phyloP scores from a whole-genome alignment of 768 basidiomycete genomes.

The Phanerodontia chrysosporium region DNA sequence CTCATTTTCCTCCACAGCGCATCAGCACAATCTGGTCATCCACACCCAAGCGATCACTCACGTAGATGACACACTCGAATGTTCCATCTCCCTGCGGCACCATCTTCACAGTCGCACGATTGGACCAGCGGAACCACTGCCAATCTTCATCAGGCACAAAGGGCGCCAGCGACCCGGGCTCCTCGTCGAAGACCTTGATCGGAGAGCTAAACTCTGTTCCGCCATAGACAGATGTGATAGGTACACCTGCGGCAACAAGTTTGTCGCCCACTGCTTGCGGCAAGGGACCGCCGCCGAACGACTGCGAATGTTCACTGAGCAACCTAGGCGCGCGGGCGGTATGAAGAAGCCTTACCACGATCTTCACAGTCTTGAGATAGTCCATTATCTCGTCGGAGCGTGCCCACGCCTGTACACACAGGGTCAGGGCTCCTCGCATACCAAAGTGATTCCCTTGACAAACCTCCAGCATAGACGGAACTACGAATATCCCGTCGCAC shows the following conservation, averaged over 20 bases:
- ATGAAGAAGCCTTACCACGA: conserved; percentile 11
- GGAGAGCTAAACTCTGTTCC: conserved; percentile 12
- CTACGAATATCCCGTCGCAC: conserved; percentile 3
- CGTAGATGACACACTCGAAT: conserved; percentile 12
- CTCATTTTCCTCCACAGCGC: conserved; percentile 9
- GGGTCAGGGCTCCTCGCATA: not conserved
- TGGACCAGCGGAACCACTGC: conserved; percentile 13
- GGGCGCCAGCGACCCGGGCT: not conserved
- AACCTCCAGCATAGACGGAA: conserved; percentile 18
- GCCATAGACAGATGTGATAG: conserved; percentile 14
- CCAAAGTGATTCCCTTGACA: not conserved
- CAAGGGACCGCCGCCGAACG: conserved; percentile 18
- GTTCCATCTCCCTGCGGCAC: conserved; percentile 13
- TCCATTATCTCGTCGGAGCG: not conserved
- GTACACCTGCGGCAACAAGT: conserved; percentile 13
- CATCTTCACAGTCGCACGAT: not conserved
- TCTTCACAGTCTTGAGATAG: conserved; percentile 8
- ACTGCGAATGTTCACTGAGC: conserved; percentile 7
- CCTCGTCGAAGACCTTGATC: not conserved
- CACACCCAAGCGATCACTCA: not conserved
- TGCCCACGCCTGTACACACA: not conserved
- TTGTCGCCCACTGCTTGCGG: conserved; percentile 12
- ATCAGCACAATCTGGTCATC: not conserved
- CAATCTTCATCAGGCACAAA: conserved; percentile 12
- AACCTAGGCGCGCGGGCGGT: not conserved